Evolutionary conservation across 1,139 yeast species (phyloP).

Genomic region (Blastobotrys capitulatus): DNA sequence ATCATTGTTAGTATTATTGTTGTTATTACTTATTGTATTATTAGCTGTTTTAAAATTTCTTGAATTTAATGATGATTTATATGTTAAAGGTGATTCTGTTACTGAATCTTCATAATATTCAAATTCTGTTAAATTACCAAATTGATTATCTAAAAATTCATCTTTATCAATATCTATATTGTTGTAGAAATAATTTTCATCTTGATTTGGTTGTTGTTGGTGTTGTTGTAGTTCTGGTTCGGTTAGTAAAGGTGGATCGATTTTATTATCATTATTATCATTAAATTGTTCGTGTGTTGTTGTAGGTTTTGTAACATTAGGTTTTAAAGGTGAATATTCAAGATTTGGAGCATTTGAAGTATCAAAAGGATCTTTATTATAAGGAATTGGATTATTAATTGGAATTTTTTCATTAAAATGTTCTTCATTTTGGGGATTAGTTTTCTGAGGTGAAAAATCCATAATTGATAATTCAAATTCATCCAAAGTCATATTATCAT

Average conservation of each 20-base stretch:
- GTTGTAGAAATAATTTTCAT: not conserved
- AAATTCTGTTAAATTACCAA: not conserved
- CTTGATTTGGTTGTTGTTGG: not conserved
- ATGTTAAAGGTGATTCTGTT: not conserved
- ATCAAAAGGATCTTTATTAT: conserved; percentile 4
- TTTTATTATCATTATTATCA: no score
- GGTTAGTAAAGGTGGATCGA: no score
- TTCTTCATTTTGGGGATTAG: no score
- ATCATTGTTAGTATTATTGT: not conserved
- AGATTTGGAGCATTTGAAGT: conserved; percentile 1
- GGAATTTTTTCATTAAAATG: not conserved
- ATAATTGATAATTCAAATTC: conserved; percentile 3
- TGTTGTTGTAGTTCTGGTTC: no score
- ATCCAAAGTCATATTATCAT: not conserved
- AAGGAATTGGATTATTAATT: not conserved
- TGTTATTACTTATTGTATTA: not conserved
- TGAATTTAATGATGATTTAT: not conserved
- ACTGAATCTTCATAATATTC: not conserved
- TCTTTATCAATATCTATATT: not conserved
- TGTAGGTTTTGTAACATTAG: not conserved
- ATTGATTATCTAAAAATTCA: no score
- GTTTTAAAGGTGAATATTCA: conserved; percentile 8
- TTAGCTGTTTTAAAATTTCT: not conserved
- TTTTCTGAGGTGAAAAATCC: not conserved
- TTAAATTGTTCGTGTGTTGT: not conserved